Conservation (phyloP, 2,329 filamentous ascomycete species). For the Parafenestella ontariensis region DNA sequence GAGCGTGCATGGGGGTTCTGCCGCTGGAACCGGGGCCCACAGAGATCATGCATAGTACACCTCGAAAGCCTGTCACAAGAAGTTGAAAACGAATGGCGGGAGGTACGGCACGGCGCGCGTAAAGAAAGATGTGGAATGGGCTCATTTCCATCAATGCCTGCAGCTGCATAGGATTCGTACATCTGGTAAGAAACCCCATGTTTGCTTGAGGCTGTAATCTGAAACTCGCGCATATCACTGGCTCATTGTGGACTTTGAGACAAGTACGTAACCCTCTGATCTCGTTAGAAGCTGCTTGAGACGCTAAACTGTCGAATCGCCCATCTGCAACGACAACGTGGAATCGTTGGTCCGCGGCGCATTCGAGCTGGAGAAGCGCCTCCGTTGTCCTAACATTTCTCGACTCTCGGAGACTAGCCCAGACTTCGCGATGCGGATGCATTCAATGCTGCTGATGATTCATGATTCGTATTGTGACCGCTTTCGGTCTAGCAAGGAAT, state of each 20-base stretch:
- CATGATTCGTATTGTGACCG: constrained; percentile 17
- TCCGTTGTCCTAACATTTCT: not conserved
- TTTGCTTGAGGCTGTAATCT: constrained; percentile 61
- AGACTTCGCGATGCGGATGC: constrained; percentile 15
- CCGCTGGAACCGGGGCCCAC: constrained; percentile 35
- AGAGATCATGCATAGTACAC: constrained; percentile 34
- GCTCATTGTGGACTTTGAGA: constrained; percentile 11
- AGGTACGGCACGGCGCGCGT: constrained; percentile 36
- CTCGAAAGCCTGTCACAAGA: constrained; percentile 35
- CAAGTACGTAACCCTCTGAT: constrained; percentile 7
- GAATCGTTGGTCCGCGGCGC: not conserved
- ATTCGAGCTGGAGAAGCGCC: not conserved
- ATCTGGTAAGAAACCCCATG: constrained; percentile 6
- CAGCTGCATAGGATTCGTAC: constrained; percentile 9
- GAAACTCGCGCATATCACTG: constrained; percentile 69
- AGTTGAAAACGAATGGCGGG: constrained; percentile 18
- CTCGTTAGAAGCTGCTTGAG: constrained; percentile 5
- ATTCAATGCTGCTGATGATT: constrained; percentile 6
- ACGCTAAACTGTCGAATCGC: constrained; percentile 6
- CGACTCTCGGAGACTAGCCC: constrained; percentile 9
- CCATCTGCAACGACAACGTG: not conserved
- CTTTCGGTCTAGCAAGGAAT: not conserved
- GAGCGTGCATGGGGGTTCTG: constrained; percentile 28
- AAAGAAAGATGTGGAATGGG: constrained; percentile 15
- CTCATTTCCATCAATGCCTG: constrained; percentile 17